Evolutionary conservation across 768 basidiomycete genomes (phyloP).

Genomic region (Termitomyces sp.): DNA sequence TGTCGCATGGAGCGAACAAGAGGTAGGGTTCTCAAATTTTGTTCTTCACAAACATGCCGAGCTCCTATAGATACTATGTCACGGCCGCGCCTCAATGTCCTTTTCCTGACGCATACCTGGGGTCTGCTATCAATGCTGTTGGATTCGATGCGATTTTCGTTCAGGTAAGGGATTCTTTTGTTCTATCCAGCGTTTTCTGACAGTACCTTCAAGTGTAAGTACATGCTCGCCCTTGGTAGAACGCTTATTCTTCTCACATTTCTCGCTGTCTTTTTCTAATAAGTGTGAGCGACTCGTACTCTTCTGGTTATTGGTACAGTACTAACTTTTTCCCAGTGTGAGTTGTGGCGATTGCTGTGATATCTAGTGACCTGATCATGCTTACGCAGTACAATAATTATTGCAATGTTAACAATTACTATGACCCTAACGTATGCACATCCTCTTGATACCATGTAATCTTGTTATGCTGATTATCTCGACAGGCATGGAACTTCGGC

Average conservation of each 20-base stretch:
- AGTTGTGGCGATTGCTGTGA: not conserved
- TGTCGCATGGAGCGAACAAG: slow-evolving; percentile 47
- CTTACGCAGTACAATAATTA: slow-evolving; percentile 29
- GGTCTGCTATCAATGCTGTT: slow-evolving; percentile 54
- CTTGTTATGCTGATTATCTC: slow-evolving; percentile 4
- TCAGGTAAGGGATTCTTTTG: slow-evolving; percentile 13
- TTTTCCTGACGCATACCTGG: slow-evolving; percentile 62
- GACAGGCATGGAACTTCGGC: slow-evolving; percentile 59
- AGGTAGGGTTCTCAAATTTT: slow-evolving; percentile 28
- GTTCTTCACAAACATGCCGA: not conserved
- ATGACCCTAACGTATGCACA: slow-evolving; percentile 36
- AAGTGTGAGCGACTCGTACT: slow-evolving; percentile 5
- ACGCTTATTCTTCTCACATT: not conserved
- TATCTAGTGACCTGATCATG: not conserved
- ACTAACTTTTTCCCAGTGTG: slow-evolving; percentile 2
- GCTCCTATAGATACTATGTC: slow-evolving; percentile 50
- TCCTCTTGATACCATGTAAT: not conserved
- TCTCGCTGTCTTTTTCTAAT: not conserved
- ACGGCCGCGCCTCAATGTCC: slow-evolving; percentile 66
- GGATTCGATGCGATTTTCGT: slow-evolving; percentile 70
- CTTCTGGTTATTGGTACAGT: not conserved
- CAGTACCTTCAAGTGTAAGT: slow-evolving; percentile 10
- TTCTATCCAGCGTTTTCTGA: not conserved
- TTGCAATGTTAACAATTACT: slow-evolving; percentile 44
- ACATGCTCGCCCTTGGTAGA: not conserved